Evolutionary conservation across 2,329 filamentous ascomycete genomes (phyloP), one percentile per base, ranked within the genome.

Genomic region (Sporothrix luriei): DNA sequence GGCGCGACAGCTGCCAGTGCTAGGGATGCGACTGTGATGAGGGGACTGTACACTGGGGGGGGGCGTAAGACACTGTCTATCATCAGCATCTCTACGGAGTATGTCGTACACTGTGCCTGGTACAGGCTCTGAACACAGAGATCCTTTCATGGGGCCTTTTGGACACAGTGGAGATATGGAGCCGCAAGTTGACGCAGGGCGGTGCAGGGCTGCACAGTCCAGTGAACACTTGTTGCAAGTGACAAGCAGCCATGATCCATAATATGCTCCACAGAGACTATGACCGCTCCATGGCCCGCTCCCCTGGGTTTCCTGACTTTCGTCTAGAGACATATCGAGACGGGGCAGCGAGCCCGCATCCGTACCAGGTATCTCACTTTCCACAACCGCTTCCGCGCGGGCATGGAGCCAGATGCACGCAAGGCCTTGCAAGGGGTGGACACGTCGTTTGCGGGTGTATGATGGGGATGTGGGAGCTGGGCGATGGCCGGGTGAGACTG

Each of bases 21-120:
- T 68, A 38, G 66, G 55, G 54, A 29, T 49, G 54, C 33, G 11
- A 68, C 54, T 49, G 67, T 68, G 67, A 68, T 40, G 55, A 62
- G n/a, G 52, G 51, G 33, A 33, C 33, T 33, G 33, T 4, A 33
- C 4, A 16, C 54, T 40, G 29, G 40, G 9, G 49, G 49, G 7
- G 40, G 16, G 43, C 14, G 14, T 6, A 57, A 38, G 29, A 21
- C 29, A 57, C 54, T 40, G 29, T 11, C 29, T 24, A 21, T 5
- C 21, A 46, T 26, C 21, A 62, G n/a, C 57, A 16, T 62, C 19
- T 24, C 55, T 43, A 19, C 43, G 40, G 33, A 33, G 33, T 7
- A 33, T 33, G 33, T 33, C 9, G 33, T 14, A 13, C 38, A 24
- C 57, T 43, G 57, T 19, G 14, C 16, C 16, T 43, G 21, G 29